phyloP scores from a whole-genome alignment of 495 filamentous ascomycete genomes.

The Hyphodiscus hymeniophilus region DNA sequence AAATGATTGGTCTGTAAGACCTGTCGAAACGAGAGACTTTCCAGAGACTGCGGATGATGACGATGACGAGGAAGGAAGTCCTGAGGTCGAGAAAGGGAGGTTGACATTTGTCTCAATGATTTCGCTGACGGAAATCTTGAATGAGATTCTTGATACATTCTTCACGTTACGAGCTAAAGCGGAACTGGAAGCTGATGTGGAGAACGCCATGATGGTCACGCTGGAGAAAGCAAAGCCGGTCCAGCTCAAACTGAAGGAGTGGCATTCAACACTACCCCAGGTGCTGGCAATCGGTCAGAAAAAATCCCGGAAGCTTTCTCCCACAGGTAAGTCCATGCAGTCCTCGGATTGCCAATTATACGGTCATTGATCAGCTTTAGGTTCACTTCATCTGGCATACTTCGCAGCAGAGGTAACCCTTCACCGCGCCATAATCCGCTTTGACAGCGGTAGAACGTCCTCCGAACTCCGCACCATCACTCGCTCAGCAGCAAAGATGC shows the following conservation, averaged over 20 bases:
- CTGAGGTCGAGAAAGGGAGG: slow-evolving; percentile 59
- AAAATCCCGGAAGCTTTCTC: slow-evolving; percentile 36
- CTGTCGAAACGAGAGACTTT: slow-evolving; percentile 61
- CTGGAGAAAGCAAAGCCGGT: slow-evolving; percentile 71
- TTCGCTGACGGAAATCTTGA: slow-evolving; percentile 62
- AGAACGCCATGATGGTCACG: slow-evolving; percentile 48
- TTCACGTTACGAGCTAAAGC: slow-evolving; percentile 60
- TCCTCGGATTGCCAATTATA: not conserved
- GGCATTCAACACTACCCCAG: slow-evolving; percentile 59
- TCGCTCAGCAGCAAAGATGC: slow-evolving; percentile 77
- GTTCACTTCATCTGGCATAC: slow-evolving; percentile 75
- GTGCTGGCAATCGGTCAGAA: slow-evolving; percentile 57
- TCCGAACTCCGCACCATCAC: slow-evolving; percentile 82
- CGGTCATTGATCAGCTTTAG: slow-evolving; percentile 26
- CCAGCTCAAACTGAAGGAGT: slow-evolving; percentile 73
- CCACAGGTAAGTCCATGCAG: slow-evolving; percentile 26
- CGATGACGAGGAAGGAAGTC: slow-evolving; percentile 47
- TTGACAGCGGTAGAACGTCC: slow-evolving; percentile 34
- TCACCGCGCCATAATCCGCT: slow-evolving; percentile 71
- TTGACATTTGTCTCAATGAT: slow-evolving; percentile 65
- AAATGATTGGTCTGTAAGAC: slow-evolving; percentile 73
- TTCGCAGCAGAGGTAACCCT: slow-evolving; percentile 80
- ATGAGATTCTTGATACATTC: slow-evolving; percentile 70
- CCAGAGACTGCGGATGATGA: slow-evolving; percentile 50
- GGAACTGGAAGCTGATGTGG: slow-evolving; percentile 34